phyloP scores from a whole-genome alignment of 2,329 filamentous ascomycete species.

The Phaeosphaeriaceae sp. region DNA sequence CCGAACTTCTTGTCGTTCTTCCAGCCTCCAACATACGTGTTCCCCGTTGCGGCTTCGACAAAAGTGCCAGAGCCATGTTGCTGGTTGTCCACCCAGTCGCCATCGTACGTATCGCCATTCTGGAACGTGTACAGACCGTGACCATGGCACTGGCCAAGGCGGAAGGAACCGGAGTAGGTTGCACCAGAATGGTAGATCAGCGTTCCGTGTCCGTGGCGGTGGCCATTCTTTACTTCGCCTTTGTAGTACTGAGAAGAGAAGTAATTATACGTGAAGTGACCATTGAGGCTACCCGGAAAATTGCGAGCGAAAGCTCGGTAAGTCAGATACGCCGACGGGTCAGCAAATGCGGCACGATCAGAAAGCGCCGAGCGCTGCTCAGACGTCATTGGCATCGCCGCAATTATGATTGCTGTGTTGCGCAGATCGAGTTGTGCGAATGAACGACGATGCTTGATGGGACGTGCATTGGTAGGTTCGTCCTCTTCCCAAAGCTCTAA shows the following conservation, averaged over 20 bases:
- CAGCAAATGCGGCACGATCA: constrained; percentile 43
- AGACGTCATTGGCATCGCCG: constrained; percentile 28
- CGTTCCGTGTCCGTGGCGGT: constrained; percentile 62
- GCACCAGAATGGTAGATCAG: constrained; percentile 62
- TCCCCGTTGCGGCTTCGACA: constrained; percentile 63
- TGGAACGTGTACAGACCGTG: constrained; percentile 65
- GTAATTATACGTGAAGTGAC: constrained; percentile 59
- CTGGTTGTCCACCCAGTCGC: constrained; percentile 68
- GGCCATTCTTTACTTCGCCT: constrained; percentile 56
- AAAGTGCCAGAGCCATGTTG: constrained; percentile 66
- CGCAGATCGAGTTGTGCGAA: constrained; percentile 43
- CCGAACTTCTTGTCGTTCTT: constrained; percentile 66
- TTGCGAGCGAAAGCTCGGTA: constrained; percentile 50
- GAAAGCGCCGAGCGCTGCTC: constrained; percentile 40
- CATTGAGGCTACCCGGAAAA: constrained; percentile 52
- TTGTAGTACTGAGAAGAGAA: constrained; percentile 65
- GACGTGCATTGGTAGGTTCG: constrained; percentile 31
- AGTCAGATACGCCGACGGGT: constrained; percentile 52
- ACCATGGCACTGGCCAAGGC: constrained; percentile 61
- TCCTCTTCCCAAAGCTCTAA: constrained; percentile 62
- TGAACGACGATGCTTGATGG: constrained; percentile 39
- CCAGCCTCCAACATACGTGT: constrained; percentile 68
- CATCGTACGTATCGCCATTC: constrained; percentile 69
- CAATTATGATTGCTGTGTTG: constrained; percentile 45
- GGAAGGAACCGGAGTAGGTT: constrained; percentile 63